Evolutionary conservation across 179 eudicot species (phyloP).

Genomic region (Actinidia polygama): DNA sequence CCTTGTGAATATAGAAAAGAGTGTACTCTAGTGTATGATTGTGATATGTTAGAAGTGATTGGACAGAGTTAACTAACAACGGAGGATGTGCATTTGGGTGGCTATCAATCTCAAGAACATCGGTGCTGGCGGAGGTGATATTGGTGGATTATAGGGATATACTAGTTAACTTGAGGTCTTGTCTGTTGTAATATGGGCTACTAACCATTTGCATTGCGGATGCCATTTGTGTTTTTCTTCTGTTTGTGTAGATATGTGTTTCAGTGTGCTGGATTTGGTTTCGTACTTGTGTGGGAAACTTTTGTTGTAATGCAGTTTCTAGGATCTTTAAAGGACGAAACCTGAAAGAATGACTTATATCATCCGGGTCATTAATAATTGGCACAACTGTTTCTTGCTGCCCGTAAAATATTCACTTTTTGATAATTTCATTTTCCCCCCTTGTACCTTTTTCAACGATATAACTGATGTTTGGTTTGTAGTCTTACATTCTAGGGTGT

Average conservation of each 20-base stretch:
- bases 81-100: background rate
- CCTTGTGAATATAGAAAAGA: conserved; percentile 26
- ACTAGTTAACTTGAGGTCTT: conserved; percentile 15
- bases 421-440: no score
- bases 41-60: conserved; percentile 18
- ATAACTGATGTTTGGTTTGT: no score
- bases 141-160: background rate
- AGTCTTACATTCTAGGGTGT: no score
- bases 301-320: background rate
- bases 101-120: background rate
- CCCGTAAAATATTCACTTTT: no score
- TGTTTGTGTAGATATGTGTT: background rate
- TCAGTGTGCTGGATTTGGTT: background rate
- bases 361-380: no score
- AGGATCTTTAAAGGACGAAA: no score
- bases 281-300: background rate
- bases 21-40: conserved; percentile 25
- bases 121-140: background rate
- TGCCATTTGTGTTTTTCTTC: background rate
- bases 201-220: conserved; percentile 13
- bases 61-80: conserved; percentile 18
- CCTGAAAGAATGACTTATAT: no score
- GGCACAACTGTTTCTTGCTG: no score
- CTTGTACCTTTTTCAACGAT: no score
- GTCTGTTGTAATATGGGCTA: background rate